phyloP scores from a whole-genome alignment of 495 filamentous ascomycete species.

The Zalerion maritima region DNA sequence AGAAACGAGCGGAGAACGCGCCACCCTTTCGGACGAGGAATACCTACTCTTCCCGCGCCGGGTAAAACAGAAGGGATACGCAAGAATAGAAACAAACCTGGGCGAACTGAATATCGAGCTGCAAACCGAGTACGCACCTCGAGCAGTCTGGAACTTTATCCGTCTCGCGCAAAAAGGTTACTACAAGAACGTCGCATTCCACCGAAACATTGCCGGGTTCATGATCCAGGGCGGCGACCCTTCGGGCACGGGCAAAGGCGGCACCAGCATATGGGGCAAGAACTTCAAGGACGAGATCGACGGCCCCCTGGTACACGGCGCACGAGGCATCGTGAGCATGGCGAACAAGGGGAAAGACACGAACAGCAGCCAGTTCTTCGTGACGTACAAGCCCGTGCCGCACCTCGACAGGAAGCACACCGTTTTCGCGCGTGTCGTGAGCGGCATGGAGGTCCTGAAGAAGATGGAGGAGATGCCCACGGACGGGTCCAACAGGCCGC shows the following conservation, averaged over 20 bases:
- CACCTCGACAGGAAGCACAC: slow-evolving; percentile 93
- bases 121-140: slow-evolving; percentile 77
- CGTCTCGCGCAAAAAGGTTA: slow-evolving; percentile 79
- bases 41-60: slow-evolving; percentile 85
- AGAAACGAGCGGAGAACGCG: slow-evolving; percentile 71
- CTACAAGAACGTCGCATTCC: slow-evolving; percentile 69
- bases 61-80: slow-evolving; percentile 82
- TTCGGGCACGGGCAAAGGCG: slow-evolving; percentile 78
- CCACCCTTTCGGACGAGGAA: slow-evolving; percentile 79
- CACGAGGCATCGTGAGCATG: slow-evolving; percentile 74
- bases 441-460: slow-evolving; percentile 55
- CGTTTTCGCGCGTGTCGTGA: slow-evolving; percentile 79
- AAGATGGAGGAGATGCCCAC: slow-evolving; percentile 59
- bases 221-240: slow-evolving; percentile 99
- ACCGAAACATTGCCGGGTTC: slow-evolving; percentile 86
- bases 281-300: slow-evolving; percentile 89
- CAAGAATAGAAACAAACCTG: slow-evolving; percentile 66
- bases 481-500: slow-evolving; percentile 52
- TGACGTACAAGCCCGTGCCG: slow-evolving; percentile 65
- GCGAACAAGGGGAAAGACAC: slow-evolving; percentile 98
- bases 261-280: slow-evolving; percentile 75
- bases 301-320: slow-evolving; percentile 66
- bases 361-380: slow-evolving; percentile 91
- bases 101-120: slow-evolving; percentile 81
- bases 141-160: slow-evolving; percentile 94